Conservation (phyloP, 306 rosid species). For the Quercus mongolica region DNA sequence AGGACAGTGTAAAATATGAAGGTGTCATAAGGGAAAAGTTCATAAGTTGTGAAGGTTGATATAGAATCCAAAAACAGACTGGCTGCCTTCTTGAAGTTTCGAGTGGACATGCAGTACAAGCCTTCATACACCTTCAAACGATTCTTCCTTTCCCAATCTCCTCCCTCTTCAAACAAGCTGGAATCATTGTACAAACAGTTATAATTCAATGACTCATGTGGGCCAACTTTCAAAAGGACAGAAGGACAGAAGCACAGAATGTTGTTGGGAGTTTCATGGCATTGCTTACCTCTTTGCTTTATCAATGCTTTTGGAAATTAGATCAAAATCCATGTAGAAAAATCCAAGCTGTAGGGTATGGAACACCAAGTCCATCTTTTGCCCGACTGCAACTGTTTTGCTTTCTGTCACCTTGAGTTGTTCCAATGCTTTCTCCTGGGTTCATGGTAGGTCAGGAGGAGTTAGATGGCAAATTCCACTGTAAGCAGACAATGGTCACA, state of each 20-base stretch:
- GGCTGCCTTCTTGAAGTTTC: conserved; percentile 92
- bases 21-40: conserved; percentile 81
- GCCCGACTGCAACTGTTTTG: conserved; percentile 97
- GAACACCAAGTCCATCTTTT: conserved; percentile 96
- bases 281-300: conserved; percentile 75
- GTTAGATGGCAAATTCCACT: conserved; percentile 6
- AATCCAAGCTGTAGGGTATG: conserved; percentile 88
- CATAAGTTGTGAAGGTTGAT: conserved; percentile 92
- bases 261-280: neutral
- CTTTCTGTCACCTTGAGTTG: conserved; percentile 90
- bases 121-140: conserved; percentile 95
- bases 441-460: conserved; percentile 10
- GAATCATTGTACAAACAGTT: conserved; percentile 26
- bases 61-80: conserved; percentile 84
- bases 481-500: neutral
- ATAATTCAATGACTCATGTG: conserved; percentile 8
- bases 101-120: conserved; percentile 83
- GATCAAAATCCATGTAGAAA: conserved; percentile 95
- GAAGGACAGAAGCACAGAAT: neutral
- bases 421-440: conserved; percentile 85
- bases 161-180: conserved; percentile 99
- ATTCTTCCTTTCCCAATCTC: conserved; percentile 99
- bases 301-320: conserved; percentile 90
- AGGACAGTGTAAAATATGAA: conserved; percentile 91
- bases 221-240: neutral